Base-by-base conservation (phyloP, 345 rosid genomes). In the Gossypium bickii region DNA sequence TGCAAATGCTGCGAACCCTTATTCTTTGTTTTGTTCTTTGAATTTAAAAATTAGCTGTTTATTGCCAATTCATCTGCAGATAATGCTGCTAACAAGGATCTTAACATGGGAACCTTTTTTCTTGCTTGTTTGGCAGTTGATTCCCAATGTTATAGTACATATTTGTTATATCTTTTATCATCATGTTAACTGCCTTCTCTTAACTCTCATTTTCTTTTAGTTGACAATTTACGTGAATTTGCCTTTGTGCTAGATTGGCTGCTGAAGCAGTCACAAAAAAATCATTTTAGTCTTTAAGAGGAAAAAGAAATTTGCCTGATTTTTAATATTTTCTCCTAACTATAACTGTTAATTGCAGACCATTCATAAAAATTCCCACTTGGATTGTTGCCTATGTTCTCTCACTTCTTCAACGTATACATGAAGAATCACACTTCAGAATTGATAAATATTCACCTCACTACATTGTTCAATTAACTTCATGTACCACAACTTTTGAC, bases 401-500 rank as follows among this genome's bases (percentile, higher is more conserved):
- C 67, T 74, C 83, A 70, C 81, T 89, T 74, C 71, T 79, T 70
- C 87, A 87, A 76, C 82, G 87, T 92, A 79, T 80, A 34, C 73
- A 78, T 62, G 89, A 87, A 55, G 85, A 85, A 76, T 78, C 85
- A 74, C 87, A 80, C 22, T 34, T 62, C 45, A 15, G n/a, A 62
- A 83, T 61, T 29, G 9, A 60, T 25, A 60, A 75, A 71, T 83
- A 79, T 79, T 80, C 90, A 72, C 83, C 89, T 67, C 79, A 70
- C 64, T 87, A 82, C 79, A 71, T 87, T 77, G 72, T 89, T 78
- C 85, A 85, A 69, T 57, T 89, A 80, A 91, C 97, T 82, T 85
- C 91, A 41, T 80, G 86, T 67, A 87, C 86, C 52, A 88, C 92
- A 82, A 91, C 97, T 79, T 91, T 92, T 79, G 89, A 89, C 79